phyloP scores from a whole-genome alignment of 2,329 filamentous ascomycete species.

The Fusarium caatingaense region DNA sequence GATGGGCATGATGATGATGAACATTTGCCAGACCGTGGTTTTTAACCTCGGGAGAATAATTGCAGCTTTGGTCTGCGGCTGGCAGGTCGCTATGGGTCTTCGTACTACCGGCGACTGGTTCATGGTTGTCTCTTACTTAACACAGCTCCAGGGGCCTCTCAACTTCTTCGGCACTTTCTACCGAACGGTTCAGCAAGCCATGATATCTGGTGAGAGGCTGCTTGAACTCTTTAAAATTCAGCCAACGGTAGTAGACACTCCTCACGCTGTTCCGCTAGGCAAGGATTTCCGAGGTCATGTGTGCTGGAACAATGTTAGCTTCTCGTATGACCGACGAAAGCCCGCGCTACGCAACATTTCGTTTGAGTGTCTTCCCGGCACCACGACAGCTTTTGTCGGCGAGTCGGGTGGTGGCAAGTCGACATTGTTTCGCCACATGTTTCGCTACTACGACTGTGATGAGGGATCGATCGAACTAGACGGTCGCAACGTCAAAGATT shows the following conservation, averaged over 20 bases:
- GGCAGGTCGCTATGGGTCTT: constrained; percentile 76
- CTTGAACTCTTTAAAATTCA: constrained; percentile 96
- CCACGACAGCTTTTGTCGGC: constrained; percentile 94
- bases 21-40: constrained; percentile 81
- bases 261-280: constrained; percentile 69
- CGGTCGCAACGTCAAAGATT: constrained; percentile 81
- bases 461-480: constrained; percentile 87
- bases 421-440: constrained; percentile 93
- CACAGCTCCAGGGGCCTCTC: constrained; percentile 81
- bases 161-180: constrained; percentile 97
- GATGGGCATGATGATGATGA: constrained; percentile 82
- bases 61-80: constrained; percentile 79
- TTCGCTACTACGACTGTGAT: constrained; percentile 92
- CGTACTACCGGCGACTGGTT: constrained; percentile 78
- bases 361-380: constrained; percentile 89
- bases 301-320: constrained; percentile 87
- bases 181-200: constrained; percentile 91
- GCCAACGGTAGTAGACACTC: constrained; percentile 86
- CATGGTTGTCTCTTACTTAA: constrained; percentile 78
- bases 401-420: constrained; percentile 98
- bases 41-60: constrained; percentile 82
- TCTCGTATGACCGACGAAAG: constrained; percentile 88
- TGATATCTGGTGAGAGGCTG: constrained; percentile 97
- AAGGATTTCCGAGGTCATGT: constrained; percentile 82
- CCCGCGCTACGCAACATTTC: constrained; percentile 85